A percentile compares a stretch with the other conserved stretches of the same genome.
phyloP scores from a whole-genome alignment of 2,329 filamentous ascomycete genomes.

The Xylaria sp. region DNA sequence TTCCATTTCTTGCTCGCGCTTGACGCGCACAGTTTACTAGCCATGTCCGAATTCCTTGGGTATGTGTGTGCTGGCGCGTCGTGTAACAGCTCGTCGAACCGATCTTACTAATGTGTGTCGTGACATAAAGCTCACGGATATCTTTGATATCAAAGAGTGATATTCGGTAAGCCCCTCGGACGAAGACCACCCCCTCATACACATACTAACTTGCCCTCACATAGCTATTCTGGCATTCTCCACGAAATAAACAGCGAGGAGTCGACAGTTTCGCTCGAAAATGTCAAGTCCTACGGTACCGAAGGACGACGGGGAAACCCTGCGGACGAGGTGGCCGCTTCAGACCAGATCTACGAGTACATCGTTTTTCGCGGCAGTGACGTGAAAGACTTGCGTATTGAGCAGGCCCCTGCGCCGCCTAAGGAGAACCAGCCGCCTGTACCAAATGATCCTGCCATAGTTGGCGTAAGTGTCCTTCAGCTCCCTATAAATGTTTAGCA shows the following conservation, averaged over 20 bases:
- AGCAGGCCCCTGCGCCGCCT: constrained; percentile 78
- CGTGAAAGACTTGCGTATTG: constrained; percentile 96
- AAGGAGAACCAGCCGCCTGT: constrained; percentile 82
- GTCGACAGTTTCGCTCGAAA: constrained; percentile 95
- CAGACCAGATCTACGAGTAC: constrained; percentile 94
- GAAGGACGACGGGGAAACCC: constrained; percentile 86
- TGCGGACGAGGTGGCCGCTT: constrained; percentile 83
- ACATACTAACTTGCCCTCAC: constrained; percentile 45
- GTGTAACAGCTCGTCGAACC: constrained; percentile 5
- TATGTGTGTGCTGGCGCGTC: constrained; percentile 49
- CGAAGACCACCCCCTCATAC: constrained; percentile 28
- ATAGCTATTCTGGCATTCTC: constrained; percentile 95
- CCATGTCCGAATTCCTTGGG: constrained; percentile 72
- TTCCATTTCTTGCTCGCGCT: constrained; percentile 41
- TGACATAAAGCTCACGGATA: constrained; percentile 78
- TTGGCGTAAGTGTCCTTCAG: constrained; percentile 81
- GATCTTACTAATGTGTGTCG: constrained; percentile 37
- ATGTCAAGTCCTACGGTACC: constrained; percentile 93
- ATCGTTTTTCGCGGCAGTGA: constrained; percentile 98
- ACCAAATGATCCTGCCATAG: constrained; percentile 94
- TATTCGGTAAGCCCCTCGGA: constrained; percentile 77
- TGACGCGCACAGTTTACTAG: constrained; percentile 42
- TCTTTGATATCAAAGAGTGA: constrained; percentile 97
- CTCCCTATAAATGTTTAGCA: constrained; percentile 6
- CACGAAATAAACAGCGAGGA: constrained; percentile 98